phyloP scores from a whole-genome alignment of 345 rosid genomes.

The thale cress (Arabidopsis thaliana) region TAIR10.1 NC_003071.7:5766501-5767000 shows the following conservation, averaged over 20 bases:
- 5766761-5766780: constrained; percentile 3
- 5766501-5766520: not conserved
- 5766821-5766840: constrained; percentile 22
- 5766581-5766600: constrained; percentile 25
- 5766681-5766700: constrained; percentile 23
- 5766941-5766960: constrained; percentile 19
- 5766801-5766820: constrained; percentile 18
- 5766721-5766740: constrained; percentile 36
- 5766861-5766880: not conserved
- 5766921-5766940: constrained; percentile 10
- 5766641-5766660: too few species aligned
- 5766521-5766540: not conserved
- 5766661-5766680: too few species aligned
- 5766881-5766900: not conserved
- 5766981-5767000: not conserved
- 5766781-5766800: constrained; percentile 4
- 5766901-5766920: not conserved
- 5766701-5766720: constrained; percentile 33
- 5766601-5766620: not conserved
- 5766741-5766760: constrained; percentile 6
- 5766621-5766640: too few species aligned
- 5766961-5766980: constrained; percentile 33
- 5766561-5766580: constrained; percentile 2
- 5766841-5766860: constrained; percentile 21
- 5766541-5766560: not conserved